Evolutionary conservation across 2,329 filamentous ascomycete species (phyloP), one percentile per base, ranked within the genome.

Genomic region (Alternaria sp.): DNA sequence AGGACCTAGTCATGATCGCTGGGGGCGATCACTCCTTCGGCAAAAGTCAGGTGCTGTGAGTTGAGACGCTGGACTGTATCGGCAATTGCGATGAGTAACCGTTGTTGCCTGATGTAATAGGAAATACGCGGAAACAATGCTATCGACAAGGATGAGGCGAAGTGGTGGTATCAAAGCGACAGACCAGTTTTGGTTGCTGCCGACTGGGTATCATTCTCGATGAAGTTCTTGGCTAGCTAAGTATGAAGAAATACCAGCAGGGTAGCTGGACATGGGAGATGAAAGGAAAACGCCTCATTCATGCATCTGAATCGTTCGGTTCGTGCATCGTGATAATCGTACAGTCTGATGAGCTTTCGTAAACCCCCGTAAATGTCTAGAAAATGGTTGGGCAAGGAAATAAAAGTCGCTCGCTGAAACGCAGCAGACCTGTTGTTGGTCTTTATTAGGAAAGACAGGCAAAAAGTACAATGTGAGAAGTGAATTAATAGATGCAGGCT

Each of bases 201-300:
- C 30, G 59, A 51, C 30, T 28, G 62, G 60, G 57, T 66, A 68
- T 64, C 55, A 58, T 64, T 61, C 47, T 64, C 60, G 59, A 59
- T 64, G 32, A 56, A 51, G 26, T 21, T 40, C n/a, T 32, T 57
- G 56, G 46, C 57, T 66, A 59, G 56, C 61, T 66, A 61, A 40
- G 46, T 50, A 52, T 40, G 50, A 61, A 58, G 43, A 40, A 40
- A 40, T 40, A 40, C 55, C 55, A 56, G 30, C 55, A 66, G 49
- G 55, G 52, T 56, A 54, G 46, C 60, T 56, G 56, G 44, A 8
- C 19, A 32, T 40, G 45, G 49, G 26, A 55, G 51, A 51, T 58
- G 51, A 61, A 63, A 40, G 55, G 51, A 56, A 67, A 70, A 72
- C 70, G 69, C 70, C 73, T 65, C 64, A 52, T 69, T 68, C 66